These are phyloP conservation scores for Rhynchospora tenuis DNA, from an alignment of 176 grass and related monocot species.

Conservation along the genomic window DNA sequence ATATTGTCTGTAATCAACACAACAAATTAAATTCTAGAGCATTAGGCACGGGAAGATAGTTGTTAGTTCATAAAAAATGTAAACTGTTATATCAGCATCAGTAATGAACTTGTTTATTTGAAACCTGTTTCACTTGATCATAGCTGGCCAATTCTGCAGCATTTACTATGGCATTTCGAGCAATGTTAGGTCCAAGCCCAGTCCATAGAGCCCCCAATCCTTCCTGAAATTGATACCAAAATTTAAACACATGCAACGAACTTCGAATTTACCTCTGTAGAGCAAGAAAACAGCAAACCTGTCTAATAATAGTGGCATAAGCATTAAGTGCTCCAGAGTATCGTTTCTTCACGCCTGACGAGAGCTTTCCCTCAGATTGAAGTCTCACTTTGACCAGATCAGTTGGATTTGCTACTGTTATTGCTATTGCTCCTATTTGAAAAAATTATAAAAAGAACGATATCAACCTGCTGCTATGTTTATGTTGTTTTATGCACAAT, in stretches of 20 bases:
- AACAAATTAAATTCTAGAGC: conserved; percentile 24
- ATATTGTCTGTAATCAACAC: conserved; percentile 54
- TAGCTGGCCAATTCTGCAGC: conserved; percentile 90
- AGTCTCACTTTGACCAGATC: conserved; percentile 94
- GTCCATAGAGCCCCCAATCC: conserved; percentile 84
- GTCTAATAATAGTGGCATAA: conserved; percentile 72
- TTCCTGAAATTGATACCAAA: conserved; percentile 51
- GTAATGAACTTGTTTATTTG: neutral
- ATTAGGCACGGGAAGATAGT: conserved; percentile 15
- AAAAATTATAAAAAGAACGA: neutral
- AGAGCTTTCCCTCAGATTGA: conserved; percentile 82
- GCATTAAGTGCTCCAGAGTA: conserved; percentile 97
- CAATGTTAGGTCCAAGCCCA: conserved; percentile 83
- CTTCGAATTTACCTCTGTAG: neutral
- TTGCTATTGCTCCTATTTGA: conserved; percentile 59
- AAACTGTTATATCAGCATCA: neutral
- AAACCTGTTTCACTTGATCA: conserved; percentile 83
- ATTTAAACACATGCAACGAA: neutral
- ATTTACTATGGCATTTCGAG: conserved; percentile 92
- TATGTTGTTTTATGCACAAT: conserved; percentile 8
- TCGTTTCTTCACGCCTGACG: conserved; percentile 47
- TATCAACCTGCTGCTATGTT: neutral
- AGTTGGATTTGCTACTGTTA: conserved; percentile 78
- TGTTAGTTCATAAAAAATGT: neutral
- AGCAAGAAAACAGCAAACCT: conserved; percentile 35